Base-by-base conservation (phyloP, 371 early-diverging fungal species). In the Mortierella sp. region DNA sequence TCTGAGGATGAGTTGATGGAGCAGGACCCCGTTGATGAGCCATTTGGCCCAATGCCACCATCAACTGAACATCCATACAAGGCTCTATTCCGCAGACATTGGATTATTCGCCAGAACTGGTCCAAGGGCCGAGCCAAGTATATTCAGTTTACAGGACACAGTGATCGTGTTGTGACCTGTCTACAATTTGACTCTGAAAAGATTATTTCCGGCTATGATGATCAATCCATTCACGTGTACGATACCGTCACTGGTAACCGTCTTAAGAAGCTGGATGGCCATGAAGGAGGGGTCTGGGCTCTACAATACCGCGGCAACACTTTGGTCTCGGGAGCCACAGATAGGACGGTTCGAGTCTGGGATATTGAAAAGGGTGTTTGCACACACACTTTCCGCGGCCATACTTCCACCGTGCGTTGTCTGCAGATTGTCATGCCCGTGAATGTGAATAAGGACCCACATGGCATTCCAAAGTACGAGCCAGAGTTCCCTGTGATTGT, bases 261-360 rank as follows among this genome's bases (percentile, higher is more conserved):
- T 12, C 84, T 88, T 11, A 86, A 91, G 62, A 87, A 88, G 55
- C 88, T 99, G 24, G 87, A 86, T 18, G 99, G 99, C 9, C 99
- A 99, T 84, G 96, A 95, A 30, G 99, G 99, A 40, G 99, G 99
- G 60, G 98, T 99, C 3, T 99, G 99, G 99, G 96, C 98, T 0
- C 88, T 99, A 64, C 94, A 96, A 68, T 95, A 95, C 71, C 91
- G 92, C 45, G 94, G 94, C 55, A 93, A 95, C 62, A 91, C 95
- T 0, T 88, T 99, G 2, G 97, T 98, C 5, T 96, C 96, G 49
- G 99, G 99, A n/a, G 96, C 97, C 32, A 99, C 98, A 1, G 99
- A 99, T 83, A 91, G 98, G 37, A 96, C 97, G 0, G 95, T 98
- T 22, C 91, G 98, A 20, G 94, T 99, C 0, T 99, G 99, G 99